Evolutionary conservation across 176 grass and related monocot genomes (phyloP).

Genomic region (Cymbopogon citratus): DNA sequence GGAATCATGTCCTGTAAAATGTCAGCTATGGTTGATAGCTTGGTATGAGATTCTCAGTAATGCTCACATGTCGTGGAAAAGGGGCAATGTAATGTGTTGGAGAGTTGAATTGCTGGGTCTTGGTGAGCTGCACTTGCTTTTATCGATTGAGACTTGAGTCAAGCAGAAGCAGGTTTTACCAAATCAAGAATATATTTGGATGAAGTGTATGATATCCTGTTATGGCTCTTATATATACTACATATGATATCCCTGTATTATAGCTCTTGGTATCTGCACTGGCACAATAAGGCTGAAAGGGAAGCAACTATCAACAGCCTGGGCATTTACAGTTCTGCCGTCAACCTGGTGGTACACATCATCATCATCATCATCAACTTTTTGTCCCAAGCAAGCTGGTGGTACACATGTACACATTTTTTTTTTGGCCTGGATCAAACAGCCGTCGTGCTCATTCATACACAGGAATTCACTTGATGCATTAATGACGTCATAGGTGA

Average conservation of each 20-base stretch:
- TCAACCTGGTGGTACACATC: neutral
- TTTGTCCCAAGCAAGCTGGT: no score
- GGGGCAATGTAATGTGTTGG: neutral
- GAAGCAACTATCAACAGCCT: neutral
- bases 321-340: slow-evolving; percentile 8
- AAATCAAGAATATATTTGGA: neutral
- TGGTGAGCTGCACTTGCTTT: neutral
- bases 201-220: neutral
- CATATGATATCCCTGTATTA: no score
- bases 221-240: no score
- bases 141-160: neutral
- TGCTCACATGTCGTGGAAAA: neutral
- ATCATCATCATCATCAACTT: no score
- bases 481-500: neutral
- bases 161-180: no score
- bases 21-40: neutral
- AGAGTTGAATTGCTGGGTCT: neutral
- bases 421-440: neutral
- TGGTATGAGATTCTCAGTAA: neutral
- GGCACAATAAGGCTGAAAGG: neutral
- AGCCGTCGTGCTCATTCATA: neutral
- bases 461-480: neutral
- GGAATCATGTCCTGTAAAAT: neutral
- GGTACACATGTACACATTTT: neutral
- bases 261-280: neutral